Conservation (phyloP, 306 rosid species). For the Cyamopsis tetragonoloba region DNA sequence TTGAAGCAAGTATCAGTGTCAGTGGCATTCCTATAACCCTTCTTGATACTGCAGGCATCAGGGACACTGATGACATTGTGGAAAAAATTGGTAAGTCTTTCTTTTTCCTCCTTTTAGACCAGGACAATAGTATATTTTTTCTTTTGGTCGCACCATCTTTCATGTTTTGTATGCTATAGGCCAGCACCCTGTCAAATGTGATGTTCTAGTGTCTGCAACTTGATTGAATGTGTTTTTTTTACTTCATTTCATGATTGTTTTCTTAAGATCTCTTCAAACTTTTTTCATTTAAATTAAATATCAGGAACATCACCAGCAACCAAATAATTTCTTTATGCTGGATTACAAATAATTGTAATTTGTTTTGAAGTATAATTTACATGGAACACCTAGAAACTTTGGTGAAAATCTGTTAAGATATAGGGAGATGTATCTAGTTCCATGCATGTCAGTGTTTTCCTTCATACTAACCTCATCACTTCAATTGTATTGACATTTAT, state of each 20-base stretch:
- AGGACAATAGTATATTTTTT: neutral
- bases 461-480: neutral
- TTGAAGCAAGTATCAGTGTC: conserved; percentile 80
- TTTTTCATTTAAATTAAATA: neutral
- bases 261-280: neutral
- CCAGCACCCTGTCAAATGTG: neutral
- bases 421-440: neutral
- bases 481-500: conserved; percentile 3
- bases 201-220: neutral
- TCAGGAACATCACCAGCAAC: neutral
- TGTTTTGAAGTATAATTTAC: neutral
- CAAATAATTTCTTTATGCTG: neutral
- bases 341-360: neutral
- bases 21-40: conserved; percentile 85
- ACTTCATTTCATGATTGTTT: neutral
- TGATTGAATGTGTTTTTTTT: neutral
- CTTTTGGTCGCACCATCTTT: neutral
- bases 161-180: neutral
- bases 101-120: conserved; percentile 13
- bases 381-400: neutral
- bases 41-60: conserved; percentile 97
- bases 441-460: conserved; percentile 7
- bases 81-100: conserved; percentile 79
- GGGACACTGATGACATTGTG: conserved; percentile 91
- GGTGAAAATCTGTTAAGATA: neutral